Conservation (phyloP, 176 grass and related monocot genomes). For the Oryza punctata region DNA sequence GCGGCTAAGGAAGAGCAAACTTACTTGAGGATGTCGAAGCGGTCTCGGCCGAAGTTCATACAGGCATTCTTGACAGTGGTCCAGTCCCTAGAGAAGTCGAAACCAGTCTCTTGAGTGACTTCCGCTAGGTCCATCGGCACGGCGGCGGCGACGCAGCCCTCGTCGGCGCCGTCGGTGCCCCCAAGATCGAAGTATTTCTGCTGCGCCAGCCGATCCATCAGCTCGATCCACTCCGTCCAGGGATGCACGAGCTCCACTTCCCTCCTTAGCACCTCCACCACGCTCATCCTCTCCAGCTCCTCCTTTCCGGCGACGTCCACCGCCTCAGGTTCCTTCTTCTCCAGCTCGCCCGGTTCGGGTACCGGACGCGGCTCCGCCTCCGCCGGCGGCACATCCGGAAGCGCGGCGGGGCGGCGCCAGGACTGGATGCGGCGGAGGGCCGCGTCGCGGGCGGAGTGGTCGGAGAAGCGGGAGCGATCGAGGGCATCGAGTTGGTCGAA, state of each 20-base stretch:
- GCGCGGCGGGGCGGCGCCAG: slow-evolving; percentile 55
- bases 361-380: neutral
- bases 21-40: slow-evolving; percentile 92
- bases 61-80: slow-evolving; percentile 81
- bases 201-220: slow-evolving; percentile 83
- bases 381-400: neutral
- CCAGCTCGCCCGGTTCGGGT: neutral
- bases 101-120: slow-evolving; percentile 58
- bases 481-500: slow-evolving; percentile 93
- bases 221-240: slow-evolving; percentile 94
- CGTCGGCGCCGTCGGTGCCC: slow-evolving; percentile 21
- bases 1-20: neutral
- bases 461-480: slow-evolving; percentile 61
- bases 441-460: slow-evolving; percentile 67
- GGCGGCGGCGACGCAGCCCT: slow-evolving; percentile 48
- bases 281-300: slow-evolving; percentile 38
- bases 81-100: slow-evolving; percentile 91
- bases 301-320: neutral
- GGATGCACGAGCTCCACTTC: slow-evolving; percentile 95
- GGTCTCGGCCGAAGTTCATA: slow-evolving; percentile 89
- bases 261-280: slow-evolving; percentile 63
- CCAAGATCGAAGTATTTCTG: slow-evolving; percentile 83
- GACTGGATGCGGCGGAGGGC: slow-evolving; percentile 86
- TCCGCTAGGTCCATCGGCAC: slow-evolving; percentile 65
- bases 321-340: slow-evolving; percentile 6